Evolutionary conservation across 345 rosid genomes (phyloP).

Genomic region (rapeseed (Brassica napus)): Da-Ae NC_063452.1:62252001-62252500

Average conservation of each 20-base stretch:
- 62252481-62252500: background rate
- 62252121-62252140: background rate
- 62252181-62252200: slow-evolving; percentile 88
- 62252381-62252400: slow-evolving; percentile 32
- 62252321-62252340: slow-evolving; percentile 84
- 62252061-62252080: slow-evolving; percentile 49
- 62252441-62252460: background rate
- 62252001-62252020: slow-evolving; percentile 45
- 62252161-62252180: slow-evolving; percentile 69
- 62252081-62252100: background rate
- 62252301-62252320: slow-evolving; percentile 92
- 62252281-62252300: slow-evolving; percentile 98
- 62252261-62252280: slow-evolving; percentile 24
- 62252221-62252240: background rate
- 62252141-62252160: slow-evolving; percentile 40
- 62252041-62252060: slow-evolving; percentile 51
- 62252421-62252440: slow-evolving; percentile 6
- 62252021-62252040: slow-evolving; percentile 47
- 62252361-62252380: slow-evolving; percentile 25
- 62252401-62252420: background rate
- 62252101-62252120: background rate
- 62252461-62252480: slow-evolving; percentile 9
- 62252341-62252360: slow-evolving; percentile 95
- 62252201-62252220: slow-evolving; percentile 41
- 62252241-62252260: background rate